Base-by-base conservation (phyloP, 768 basidiomycete genomes). In the Mrakia frigida region DNA sequence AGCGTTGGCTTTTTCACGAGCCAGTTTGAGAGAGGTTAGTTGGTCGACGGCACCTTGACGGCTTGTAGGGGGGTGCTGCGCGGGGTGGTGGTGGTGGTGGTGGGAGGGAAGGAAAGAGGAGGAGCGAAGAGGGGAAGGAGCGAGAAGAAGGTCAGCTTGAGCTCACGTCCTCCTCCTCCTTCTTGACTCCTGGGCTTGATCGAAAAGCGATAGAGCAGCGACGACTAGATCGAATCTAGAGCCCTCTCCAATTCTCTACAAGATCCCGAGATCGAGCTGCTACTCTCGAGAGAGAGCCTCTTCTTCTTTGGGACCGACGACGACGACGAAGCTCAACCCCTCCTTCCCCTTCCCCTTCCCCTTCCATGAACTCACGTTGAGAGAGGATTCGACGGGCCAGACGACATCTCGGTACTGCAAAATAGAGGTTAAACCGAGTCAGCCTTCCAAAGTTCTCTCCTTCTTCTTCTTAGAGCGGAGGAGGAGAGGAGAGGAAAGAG, bases 1-100 rank as follows among this genome's bases (percentile, higher is more conserved):
- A 7, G 13, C 60, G 18, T 61, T 23, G 18, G 60, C 60, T 41
- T 68, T 35, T 68, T 68, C 65, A 16, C 65, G 65, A 37, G 35
- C 65, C 6, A 25, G 21, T 68, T 68, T 68, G 21, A 68, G 65
- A 23, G 35, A n/a, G 65, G 35, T 37, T 9, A 68, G 37, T 68
- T 68, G 65, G 9, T 35, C 14, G 37, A 68, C 21, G n/a, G 65
- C 65, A 25, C 65, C 65, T 37, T 68, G 35, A n/a, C 65, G 65
- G 35, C 13, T 41, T 16, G 65, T 5, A 16, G 65, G 65, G n/a
- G 65, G 65, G 37, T 68, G 65, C 65, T 68, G 35, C 10, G 23
- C 4, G 39, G 7, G 31, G 63, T 3, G 21, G 46, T 18, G 14
- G 46, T 4, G 2, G 46, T 50, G 11, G 39, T 11, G 46, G 56